Conservation (phyloP, 768 basidiomycete species). For the Lentinula detonsa region DNA sequence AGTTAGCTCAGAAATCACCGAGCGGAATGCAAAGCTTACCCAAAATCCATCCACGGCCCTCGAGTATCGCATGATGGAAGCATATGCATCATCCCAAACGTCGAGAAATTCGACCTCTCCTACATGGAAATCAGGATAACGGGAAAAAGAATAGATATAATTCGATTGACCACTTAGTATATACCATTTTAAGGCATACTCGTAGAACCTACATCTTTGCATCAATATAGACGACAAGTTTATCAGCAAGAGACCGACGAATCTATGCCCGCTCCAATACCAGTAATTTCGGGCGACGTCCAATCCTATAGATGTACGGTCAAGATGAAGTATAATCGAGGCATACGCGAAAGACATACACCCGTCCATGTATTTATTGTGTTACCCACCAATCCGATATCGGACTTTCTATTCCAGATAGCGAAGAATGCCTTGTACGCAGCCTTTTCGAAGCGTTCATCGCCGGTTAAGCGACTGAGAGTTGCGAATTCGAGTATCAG, state of each 20-base stretch:
- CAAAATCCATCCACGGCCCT: constrained; percentile 82
- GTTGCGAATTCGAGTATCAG: constrained; percentile 93
- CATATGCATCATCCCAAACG: constrained; percentile 81
- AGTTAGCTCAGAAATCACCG: background rate
- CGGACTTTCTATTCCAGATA: constrained; percentile 87
- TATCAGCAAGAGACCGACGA: background rate
- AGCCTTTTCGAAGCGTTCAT: constrained; percentile 83
- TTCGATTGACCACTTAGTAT: constrained; percentile 64
- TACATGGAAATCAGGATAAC: constrained; percentile 14
- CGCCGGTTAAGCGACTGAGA: constrained; percentile 84
- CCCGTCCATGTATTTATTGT: constrained; percentile 80
- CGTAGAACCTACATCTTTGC: constrained; percentile 51
- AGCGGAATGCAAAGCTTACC: constrained; percentile 37
- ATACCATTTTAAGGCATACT: constrained; percentile 92
- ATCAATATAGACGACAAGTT: constrained; percentile 16
- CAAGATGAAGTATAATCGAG: constrained; percentile 1
- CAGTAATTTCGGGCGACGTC: constrained; percentile 69
- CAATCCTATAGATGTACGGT: constrained; percentile 44
- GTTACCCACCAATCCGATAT: constrained; percentile 84
- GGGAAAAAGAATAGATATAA: background rate
- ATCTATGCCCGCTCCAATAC: constrained; percentile 83
- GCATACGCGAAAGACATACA: constrained; percentile 34
- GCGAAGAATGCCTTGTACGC: constrained; percentile 90
- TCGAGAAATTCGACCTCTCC: constrained; percentile 79
- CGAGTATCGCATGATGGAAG: constrained; percentile 80